Base-by-base conservation (phyloP, 2,329 filamentous ascomycete species). In the Cordyceps cateniannulata region DNA sequence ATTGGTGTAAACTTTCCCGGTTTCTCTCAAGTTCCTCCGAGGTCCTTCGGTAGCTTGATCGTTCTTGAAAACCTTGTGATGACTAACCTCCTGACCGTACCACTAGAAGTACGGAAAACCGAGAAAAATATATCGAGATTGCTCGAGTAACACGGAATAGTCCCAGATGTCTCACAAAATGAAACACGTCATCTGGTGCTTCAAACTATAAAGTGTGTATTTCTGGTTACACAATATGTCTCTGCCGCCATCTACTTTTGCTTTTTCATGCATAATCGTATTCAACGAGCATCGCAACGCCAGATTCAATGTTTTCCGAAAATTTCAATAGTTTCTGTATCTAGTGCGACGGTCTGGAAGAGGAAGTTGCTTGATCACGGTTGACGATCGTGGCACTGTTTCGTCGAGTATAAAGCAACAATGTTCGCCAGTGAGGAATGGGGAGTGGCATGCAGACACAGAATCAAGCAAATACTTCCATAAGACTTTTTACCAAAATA, bases 321-420 rank as follows among this genome's bases (percentile, higher is more conserved):
- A n/a, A n/a, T n/a, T 42, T 32, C 47, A 40, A 59, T 59, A 59
- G 24, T 50, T 29, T 8, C 24, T 14, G 22, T 9, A 22, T 35
- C 55, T 58, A 27, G 45, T 59, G 55, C 29, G 22, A 49, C 47
- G 8, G 55, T 42, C 45, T 51, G 20, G 29, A 59, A 59, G 8
- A 20, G 55, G 55, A 59, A 50, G 22, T 38, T 25, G 18, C 12
- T 38, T 12, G 14, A 47, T 24, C 16, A 24, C 42, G 12, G 27
- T n/a, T 10, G 25, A n/a, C n/a, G 12, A 6, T 14, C 12, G 27
- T 56, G 53, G 35, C 7, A 18, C 9, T n/a, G n/a, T n/a, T n/a
- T n/a, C n/a, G n/a, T 18, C 14, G 22, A n/a, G 20, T 57, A 57
- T 57, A 49, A 57, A 57, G 42, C 7, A 44, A 25, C 44, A 16